phyloP scores from a whole-genome alignment of 1,139 yeast genomes.

The Casaregolazyma lundiana region DNA sequence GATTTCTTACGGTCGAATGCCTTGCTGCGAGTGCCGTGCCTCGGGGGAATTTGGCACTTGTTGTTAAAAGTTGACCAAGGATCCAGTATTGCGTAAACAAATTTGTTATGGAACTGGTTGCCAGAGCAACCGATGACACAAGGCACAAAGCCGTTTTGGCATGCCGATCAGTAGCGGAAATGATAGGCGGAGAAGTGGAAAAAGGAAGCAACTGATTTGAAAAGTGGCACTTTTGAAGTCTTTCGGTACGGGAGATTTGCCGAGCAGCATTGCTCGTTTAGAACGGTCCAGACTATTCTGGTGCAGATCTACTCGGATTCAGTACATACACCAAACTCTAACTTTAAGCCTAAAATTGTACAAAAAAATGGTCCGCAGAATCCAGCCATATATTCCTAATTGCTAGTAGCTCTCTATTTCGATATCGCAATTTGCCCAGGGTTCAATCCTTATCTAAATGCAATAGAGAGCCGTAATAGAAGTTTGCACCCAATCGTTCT shows the following conservation, averaged over 20 bases:
- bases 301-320: background rate
- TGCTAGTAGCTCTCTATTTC: too few species aligned
- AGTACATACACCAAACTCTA: background rate
- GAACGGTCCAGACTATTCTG: background rate
- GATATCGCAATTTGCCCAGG: too few species aligned
- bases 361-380: background rate
- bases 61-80: background rate
- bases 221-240: too few species aligned
- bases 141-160: background rate
- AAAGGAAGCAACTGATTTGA: too few species aligned
- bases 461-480: too few species aligned
- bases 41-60: background rate
- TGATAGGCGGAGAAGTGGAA: background rate
- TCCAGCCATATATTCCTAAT: background rate
- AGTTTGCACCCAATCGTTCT: too few species aligned
- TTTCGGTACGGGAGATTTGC: too few species aligned
- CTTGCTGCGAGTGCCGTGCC: background rate
- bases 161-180: background rate
- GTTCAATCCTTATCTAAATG: too few species aligned
- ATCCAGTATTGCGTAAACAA: constrained; percentile 8
- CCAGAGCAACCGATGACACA: constrained; percentile 1
- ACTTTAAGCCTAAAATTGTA: background rate
- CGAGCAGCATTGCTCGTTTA: background rate
- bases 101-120: constrained; percentile 9
- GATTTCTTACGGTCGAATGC: background rate